Conservation (phyloP, 352 stramenopile genomes). For the Plasmopara viticola region DNA sequence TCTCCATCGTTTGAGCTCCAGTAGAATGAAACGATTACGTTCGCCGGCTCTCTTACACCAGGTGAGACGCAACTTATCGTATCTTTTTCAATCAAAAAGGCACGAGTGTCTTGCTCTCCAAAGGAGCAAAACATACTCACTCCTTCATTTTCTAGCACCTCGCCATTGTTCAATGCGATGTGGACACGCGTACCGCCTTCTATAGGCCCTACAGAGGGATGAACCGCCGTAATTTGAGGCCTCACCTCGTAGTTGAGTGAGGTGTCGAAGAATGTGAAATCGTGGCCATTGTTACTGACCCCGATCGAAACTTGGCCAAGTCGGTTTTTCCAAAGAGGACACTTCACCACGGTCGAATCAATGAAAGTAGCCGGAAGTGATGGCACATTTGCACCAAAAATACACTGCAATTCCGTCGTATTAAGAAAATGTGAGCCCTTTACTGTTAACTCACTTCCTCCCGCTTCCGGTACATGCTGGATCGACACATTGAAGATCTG, state of each 20-base stretch:
- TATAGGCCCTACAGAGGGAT: slow-evolving; percentile 19
- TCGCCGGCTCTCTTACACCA: background rate
- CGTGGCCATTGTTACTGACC: slow-evolving; percentile 35
- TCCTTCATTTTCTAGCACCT: slow-evolving; percentile 5
- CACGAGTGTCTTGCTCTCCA: slow-evolving; percentile 20
- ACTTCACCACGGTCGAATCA: slow-evolving; percentile 12
- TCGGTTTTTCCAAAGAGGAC: slow-evolving; percentile 2
- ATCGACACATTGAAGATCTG: slow-evolving; percentile 19
- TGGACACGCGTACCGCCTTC: slow-evolving; percentile 30
- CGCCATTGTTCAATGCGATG: slow-evolving; percentile 12
- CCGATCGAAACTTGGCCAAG: slow-evolving; percentile 14
- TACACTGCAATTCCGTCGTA: slow-evolving; percentile 21
- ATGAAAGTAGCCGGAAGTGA: slow-evolving; percentile 6
- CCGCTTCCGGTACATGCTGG: slow-evolving; percentile 12
- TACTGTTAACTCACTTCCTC: slow-evolving; percentile 17
- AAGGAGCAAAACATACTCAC: slow-evolving; percentile 32
- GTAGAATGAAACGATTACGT: slow-evolving; percentile 20
- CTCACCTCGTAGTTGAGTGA: slow-evolving; percentile 10
- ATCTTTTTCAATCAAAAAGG: slow-evolving; percentile 11
- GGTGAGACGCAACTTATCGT: slow-evolving; percentile 20
- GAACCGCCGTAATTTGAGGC: slow-evolving; percentile 22
- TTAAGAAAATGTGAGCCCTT: slow-evolving; percentile 30
- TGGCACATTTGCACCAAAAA: slow-evolving; percentile 9
- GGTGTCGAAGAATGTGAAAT: slow-evolving; percentile 23
- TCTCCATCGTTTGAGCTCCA: slow-evolving; percentile 17